phyloP scores from a whole-genome alignment of 345 rosid genomes.

The Populus pruinosa region DNA sequence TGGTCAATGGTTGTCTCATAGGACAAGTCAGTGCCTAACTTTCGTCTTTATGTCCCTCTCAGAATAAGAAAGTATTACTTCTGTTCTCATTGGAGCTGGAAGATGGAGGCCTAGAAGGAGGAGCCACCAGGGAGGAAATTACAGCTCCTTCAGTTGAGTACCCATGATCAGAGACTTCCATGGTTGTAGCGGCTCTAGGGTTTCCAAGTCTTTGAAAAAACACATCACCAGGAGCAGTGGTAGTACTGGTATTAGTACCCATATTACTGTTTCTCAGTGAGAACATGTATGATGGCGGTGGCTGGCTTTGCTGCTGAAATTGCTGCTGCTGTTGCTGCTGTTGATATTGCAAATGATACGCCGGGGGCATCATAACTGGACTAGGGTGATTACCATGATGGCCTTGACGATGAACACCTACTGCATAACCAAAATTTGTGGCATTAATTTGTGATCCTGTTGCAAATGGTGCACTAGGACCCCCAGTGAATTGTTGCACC shows the following conservation, averaged over 20 bases:
- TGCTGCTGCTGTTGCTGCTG: slow-evolving; percentile 15
- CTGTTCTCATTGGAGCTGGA: slow-evolving; percentile 35
- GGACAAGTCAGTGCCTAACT: slow-evolving; percentile 36
- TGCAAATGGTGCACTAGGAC: slow-evolving; percentile 61
- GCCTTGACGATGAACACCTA: slow-evolving; percentile 25
- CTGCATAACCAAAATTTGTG: slow-evolving; percentile 18
- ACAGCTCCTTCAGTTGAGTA: slow-evolving; percentile 4
- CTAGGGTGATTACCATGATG: slow-evolving; percentile 8
- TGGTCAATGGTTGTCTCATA: slow-evolving; percentile 20
- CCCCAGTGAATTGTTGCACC: slow-evolving; percentile 96
- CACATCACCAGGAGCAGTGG: slow-evolving; percentile 13
- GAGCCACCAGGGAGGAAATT: slow-evolving; percentile 17
- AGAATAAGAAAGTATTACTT: slow-evolving; percentile 37
- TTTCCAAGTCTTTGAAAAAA: slow-evolving; percentile 34
- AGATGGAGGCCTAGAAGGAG: slow-evolving; percentile 18
- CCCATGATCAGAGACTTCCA: slow-evolving; percentile 17
- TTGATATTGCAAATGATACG: slow-evolving; percentile 29
- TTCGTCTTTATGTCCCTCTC: slow-evolving; percentile 29
- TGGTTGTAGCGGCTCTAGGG: slow-evolving; percentile 13
- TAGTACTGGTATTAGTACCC: neutral
- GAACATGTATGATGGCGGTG: slow-evolving; percentile 28
- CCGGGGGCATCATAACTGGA: slow-evolving; percentile 16
- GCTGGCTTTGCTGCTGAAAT: slow-evolving; percentile 29
- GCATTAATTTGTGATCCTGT: slow-evolving; percentile 27
- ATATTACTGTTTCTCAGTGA: slow-evolving; percentile 27